A percentile compares a stretch with the other conserved stretches of the same genome.
Evolutionary conservation across 1,284 basidiomycete species (phyloP).

Genomic region (Neonothopanus nambi): DNA sequence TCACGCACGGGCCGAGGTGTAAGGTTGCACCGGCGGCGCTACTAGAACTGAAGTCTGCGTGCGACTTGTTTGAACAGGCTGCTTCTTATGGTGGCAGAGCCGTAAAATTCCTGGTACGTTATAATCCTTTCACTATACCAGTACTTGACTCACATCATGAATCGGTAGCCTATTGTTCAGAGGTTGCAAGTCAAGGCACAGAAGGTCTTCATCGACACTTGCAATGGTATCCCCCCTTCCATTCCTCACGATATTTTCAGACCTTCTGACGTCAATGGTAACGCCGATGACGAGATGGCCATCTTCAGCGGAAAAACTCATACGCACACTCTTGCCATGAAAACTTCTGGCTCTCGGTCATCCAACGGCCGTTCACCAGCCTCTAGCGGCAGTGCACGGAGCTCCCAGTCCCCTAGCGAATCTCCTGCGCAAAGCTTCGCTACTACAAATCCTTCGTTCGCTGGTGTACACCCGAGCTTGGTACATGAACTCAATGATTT

Average conservation of each 20-base stretch:
- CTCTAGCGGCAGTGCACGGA: constrained; percentile 10
- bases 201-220: constrained; percentile 46
- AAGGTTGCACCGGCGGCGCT: constrained; percentile 69
- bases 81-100: constrained; percentile 62
- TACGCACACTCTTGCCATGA: constrained; percentile 57
- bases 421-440: constrained; percentile 25
- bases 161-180: constrained; percentile 55
- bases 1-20: constrained; percentile 62
- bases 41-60: constrained; percentile 56
- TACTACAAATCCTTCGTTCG: constrained; percentile 40
- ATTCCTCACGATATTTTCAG: constrained; percentile 59
- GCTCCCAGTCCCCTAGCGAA: constrained; percentile 21
- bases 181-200: constrained; percentile 64
- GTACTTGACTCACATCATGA: constrained; percentile 3
- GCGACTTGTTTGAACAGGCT: constrained; percentile 61
- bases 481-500: constrained; percentile 60
- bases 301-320: constrained; percentile 74
- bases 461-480: constrained; percentile 57
- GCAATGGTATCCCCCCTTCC: constrained; percentile 42
- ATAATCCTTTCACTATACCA: background rate
- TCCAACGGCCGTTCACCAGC: constrained; percentile 15
- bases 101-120: constrained; percentile 62
- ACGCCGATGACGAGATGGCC: constrained; percentile 61
- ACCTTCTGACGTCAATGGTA: constrained; percentile 36
- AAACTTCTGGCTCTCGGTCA: constrained; percentile 24